These are phyloP conservation scores for Paratrypanosoma confusum DNA, from an alignment of 208 protist species.

Conservation along the genomic window DNA sequence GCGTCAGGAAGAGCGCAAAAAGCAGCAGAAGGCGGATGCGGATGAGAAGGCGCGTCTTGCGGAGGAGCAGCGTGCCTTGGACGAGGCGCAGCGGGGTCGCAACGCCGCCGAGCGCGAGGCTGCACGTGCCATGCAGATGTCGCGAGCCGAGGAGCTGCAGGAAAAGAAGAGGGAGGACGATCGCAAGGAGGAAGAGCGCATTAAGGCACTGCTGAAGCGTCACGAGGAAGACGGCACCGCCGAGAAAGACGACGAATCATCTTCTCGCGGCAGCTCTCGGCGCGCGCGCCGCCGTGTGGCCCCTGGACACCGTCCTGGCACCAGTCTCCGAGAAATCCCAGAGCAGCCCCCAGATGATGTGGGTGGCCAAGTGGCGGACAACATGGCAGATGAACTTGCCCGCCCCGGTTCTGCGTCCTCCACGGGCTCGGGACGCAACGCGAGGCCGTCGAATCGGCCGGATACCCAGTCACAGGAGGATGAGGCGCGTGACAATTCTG, in stretches of 20 bases:
- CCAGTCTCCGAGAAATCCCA: conserved; percentile 35
- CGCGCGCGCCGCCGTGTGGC: conserved; percentile 24
- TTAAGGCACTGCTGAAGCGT: conserved; percentile 18
- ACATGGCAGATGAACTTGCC: conserved; percentile 17
- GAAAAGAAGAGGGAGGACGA: too few relatives aligned
- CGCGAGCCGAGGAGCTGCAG: too few relatives aligned
- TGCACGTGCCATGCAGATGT: too few relatives aligned
- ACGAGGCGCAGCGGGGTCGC: too few relatives aligned
- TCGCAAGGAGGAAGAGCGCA: conserved; percentile 32
- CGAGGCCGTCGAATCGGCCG: too few relatives aligned
- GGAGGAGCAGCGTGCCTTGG: conserved; percentile 15
- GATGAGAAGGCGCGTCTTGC: conserved; percentile 31
- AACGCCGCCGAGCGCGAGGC: too few relatives aligned
- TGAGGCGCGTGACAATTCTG: too few relatives aligned
- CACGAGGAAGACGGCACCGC: conserved; percentile 11
- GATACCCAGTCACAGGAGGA: too few relatives aligned
- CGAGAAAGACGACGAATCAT: conserved; percentile 5
- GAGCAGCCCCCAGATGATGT: conserved; percentile 53
- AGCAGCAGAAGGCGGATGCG: conserved; percentile 19
- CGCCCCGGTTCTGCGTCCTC: too few relatives aligned
- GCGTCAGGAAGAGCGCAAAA: conserved; percentile 17
- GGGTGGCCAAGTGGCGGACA: conserved; percentile 35
- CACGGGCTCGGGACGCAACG: too few relatives aligned
- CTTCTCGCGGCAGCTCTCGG: conserved; percentile 20
- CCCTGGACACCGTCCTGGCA: conserved; percentile 22